These are phyloP conservation scores for Colletotrichum karsti DNA, from an alignment of 2,329 filamentous ascomycete species.

Conservation along the genomic window DNA sequence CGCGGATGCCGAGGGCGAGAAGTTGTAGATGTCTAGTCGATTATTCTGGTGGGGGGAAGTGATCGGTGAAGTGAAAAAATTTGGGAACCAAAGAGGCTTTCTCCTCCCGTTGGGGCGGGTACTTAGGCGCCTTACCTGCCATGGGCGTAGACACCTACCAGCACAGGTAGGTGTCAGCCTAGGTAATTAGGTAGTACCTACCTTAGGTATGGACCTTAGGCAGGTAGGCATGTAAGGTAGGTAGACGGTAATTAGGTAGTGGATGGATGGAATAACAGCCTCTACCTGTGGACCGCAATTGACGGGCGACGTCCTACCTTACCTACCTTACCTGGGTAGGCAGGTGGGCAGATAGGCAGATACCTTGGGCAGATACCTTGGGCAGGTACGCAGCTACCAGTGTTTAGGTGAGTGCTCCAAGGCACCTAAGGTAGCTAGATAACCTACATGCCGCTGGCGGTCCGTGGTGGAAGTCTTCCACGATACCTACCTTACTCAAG, in stretches of 20 bases:
- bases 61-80: constrained; percentile 23
- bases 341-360: background rate
- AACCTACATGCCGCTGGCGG: no score
- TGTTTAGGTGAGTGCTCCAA: no score
- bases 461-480: no score
- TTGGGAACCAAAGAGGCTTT: constrained; percentile 8
- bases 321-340: background rate
- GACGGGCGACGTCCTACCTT: background rate
- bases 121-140: constrained; percentile 12
- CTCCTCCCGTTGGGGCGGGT: constrained; percentile 25
- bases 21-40: constrained; percentile 28
- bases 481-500: no score
- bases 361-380: background rate
- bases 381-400: no score
- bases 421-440: no score
- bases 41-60: constrained; percentile 29
- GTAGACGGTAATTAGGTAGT: no score
- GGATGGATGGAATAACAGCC: no score
- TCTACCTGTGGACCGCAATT: no score
- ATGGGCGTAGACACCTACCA: background rate
- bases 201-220: no score
- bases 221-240: no score
- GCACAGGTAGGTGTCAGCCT: background rate
- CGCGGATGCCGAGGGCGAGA: constrained; percentile 14
- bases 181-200: background rate